phyloP scores from a whole-genome alignment of 192 early-diverging fungal genomes.

The Gonapodya prolifera region DNA sequence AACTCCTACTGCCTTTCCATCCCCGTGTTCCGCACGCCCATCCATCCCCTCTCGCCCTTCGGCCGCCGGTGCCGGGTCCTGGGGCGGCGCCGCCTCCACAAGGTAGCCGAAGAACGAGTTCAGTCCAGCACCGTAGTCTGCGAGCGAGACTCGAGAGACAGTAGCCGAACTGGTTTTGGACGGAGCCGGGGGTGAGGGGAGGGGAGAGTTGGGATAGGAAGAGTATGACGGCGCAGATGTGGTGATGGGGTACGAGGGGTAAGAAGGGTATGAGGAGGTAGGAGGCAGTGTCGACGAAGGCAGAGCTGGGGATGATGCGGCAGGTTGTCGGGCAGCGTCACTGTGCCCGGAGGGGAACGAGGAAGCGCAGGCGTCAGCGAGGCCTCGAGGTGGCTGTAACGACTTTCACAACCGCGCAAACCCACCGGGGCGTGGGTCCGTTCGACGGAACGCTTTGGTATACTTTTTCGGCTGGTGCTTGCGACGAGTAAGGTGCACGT shows the following conservation, averaged over 20 bases:
- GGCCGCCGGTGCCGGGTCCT: not conserved
- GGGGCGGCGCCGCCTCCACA: not conserved
- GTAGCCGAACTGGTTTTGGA: not conserved
- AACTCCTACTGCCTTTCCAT: too few relatives aligned
- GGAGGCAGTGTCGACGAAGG: not conserved
- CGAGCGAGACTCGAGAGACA: not conserved
- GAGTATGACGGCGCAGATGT: not conserved
- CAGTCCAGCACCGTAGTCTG: not conserved
- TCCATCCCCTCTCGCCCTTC: too few relatives aligned
- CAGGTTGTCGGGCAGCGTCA: not conserved
- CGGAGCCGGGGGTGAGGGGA: not conserved
- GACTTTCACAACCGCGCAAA: not conserved
- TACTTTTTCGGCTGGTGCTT: not conserved
- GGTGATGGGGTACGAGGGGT: not conserved
- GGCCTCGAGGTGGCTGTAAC: not conserved
- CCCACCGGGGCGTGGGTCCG: not conserved
- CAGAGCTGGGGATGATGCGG: not conserved
- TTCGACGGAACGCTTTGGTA: not conserved
- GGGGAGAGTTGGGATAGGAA: not conserved
- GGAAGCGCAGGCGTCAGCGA: not conserved
- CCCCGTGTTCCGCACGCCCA: too few relatives aligned
- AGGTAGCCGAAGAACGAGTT: not conserved
- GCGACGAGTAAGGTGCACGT: too few relatives aligned
- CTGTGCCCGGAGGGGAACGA: not conserved
- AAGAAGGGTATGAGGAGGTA: not conserved